Base-by-base conservation (phyloP, 2,329 filamentous ascomycete species). In the Pseudogymnoascus destructans region DNA sequence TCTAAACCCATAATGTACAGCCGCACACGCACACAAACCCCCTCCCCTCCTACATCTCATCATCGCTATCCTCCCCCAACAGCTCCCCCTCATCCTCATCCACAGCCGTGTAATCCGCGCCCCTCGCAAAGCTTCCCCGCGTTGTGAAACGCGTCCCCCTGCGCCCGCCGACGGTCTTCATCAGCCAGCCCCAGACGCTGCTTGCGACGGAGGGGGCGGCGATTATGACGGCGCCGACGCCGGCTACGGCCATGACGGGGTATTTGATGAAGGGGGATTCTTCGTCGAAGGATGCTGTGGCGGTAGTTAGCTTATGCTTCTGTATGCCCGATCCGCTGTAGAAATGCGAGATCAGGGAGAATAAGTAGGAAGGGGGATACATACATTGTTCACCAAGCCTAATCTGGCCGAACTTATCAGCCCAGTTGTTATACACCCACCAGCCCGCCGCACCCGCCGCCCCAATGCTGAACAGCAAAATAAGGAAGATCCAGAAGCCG, bases 51-150 rank as follows among this genome's bases (percentile, higher is more conserved):
- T 60, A 84, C 55, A 85, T 87, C 61, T 96, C 92, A 68, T 96
- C 90, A 63, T 96, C 92, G 64, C 89, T 90, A 60, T 95, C 91
- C 64, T 96, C 92, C 0, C 93, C 93, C 33, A 98, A 74, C 64
- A 98, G 74, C 75, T 97, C 92, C 55, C 92, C 92, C 70, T 97
- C 93, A 69, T 97, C 93, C 56, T 93, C 87, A 66, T 95, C 90
- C 57, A 95, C 89, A 66, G 86, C 79, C 13, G 85, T 82, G 70
- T 97, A 97, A 70, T 95, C 89, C n/a, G 87, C 85, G 1, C 89
- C 86, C 59, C 90, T 81, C 4, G 90, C 87, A 73, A 98, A 98
- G 61, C 88, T 92, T 67, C 88, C 87, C 60, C 95, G 78, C 55
- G 88, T 95, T 13, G 90, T 93, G 70, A 95, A 98, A 59, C 77